Evolutionary conservation across 495 filamentous ascomycete genomes (phyloP), one percentile per base, ranked within the genome.

Genomic region (Lasiosphaeriaceae sp.): DNA sequence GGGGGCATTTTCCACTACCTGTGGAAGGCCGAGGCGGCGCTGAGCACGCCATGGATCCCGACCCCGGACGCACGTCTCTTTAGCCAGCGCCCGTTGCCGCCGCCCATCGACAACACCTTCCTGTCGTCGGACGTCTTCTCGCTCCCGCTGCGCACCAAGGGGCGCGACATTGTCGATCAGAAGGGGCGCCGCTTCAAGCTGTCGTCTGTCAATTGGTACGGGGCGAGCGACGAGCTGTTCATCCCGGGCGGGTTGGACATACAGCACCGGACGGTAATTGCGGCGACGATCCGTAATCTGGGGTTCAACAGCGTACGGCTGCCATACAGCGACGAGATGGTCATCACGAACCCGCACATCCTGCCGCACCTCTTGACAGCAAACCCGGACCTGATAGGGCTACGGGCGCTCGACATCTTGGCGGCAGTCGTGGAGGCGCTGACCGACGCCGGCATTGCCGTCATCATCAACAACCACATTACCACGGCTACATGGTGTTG

Each of bases 231-330:
- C 57, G 76, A 81, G 69, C 64, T 79, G 22, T 85, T 80, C 65
- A 75, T 85, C n/a, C 79, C 80, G 26, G 78, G 79, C 14, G 83
- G 83, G 9, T 72, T 86, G 35, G 82, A 86, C 43, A 61, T 80
- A 5, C 77, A 75, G 58, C 82, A 85, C 63, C 80, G 83, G 16
- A 68, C 64, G 46, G 72, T 75, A 9, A 85, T 86, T 54, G 82
- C 83, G 2, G 29, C 52, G 20, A 75, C 75, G 19, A 80, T 85
- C 60, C 71, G 76, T 17, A 50, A 55, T 16, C 65, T 86, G 31
- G 83, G 83, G 14, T 86, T 86, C 71, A 86, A 86, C 69, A 82
- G 80, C 61, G 83, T 86, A 57, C 73, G 83, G 8, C 59, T 86
- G 50, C 83, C 83, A 7, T 86, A 86, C 67, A 71, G 75, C 11